Conservation (phyloP, 768 basidiomycete species). For the Royoungia palumana region DNA sequence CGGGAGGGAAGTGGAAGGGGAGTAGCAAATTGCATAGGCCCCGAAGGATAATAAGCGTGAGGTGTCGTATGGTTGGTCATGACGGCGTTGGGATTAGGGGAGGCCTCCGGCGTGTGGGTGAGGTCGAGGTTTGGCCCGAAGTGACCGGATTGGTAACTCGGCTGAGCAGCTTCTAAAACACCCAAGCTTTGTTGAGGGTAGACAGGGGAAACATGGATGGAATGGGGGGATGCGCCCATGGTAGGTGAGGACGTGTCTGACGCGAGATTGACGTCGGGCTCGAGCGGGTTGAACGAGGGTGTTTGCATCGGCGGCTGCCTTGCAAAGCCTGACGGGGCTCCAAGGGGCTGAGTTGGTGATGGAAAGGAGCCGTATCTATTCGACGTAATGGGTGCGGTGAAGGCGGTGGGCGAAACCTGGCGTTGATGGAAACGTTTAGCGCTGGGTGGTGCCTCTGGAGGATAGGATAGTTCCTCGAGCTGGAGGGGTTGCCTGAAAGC, state of each 20-base stretch:
- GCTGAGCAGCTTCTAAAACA: conserved; percentile 11
- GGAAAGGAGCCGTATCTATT: conserved; percentile 12
- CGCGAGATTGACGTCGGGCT: conserved; percentile 1
- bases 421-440: conserved; percentile 12
- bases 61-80: conserved; percentile 4
- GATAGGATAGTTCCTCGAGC: conserved; percentile 27
- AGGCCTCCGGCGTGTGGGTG: conserved; percentile 9
- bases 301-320: conserved; percentile 9
- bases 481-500: conserved; percentile 18
- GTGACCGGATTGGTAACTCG: conserved; percentile 15
- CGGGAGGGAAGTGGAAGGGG: conserved; percentile 28
- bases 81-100: conserved; percentile 8
- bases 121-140: conserved; percentile 2
- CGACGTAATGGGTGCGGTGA: conserved; percentile 1
- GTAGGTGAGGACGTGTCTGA: conserved; percentile 16
- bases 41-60: conserved; percentile 18
- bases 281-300: conserved; percentile 11
- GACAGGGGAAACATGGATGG: conserved; percentile 8
- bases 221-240: conserved; percentile 9
- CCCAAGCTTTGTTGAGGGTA: conserved; percentile 13
- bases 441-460: conserved; percentile 11
- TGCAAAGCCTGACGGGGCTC: conserved; percentile 9
- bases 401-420: conserved; percentile 4
- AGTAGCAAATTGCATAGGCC: conserved; percentile 31
- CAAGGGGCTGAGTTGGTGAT: conserved; percentile 9